Base-by-base conservation (phyloP, 2,329 filamentous ascomycete genomes). In the Hypomyces rosellus region DNA sequence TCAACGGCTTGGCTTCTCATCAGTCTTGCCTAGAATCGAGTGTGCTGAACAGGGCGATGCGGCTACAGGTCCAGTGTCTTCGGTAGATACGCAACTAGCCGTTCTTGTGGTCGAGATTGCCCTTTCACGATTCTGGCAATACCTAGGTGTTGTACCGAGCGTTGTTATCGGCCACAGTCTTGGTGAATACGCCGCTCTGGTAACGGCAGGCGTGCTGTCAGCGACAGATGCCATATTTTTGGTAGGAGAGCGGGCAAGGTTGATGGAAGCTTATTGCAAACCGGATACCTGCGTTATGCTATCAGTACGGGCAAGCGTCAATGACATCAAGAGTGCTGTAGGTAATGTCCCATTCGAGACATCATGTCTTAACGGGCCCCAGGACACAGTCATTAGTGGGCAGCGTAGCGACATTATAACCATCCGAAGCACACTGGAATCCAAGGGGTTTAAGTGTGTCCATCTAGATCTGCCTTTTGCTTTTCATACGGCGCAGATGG, bases 311-410 rank as follows among this genome's bases (percentile, higher is more conserved):
- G 65, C 62, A 13, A 40, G 59, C 4, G 33, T 53, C 49, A 50
- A 40, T 57, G 44, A 55, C 7, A 37, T 47, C 20, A 45, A 46
- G 2, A 59, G 22, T 51, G 61, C 47, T 18, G 57, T 59, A 0
- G 44, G 50, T 33, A 55, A 42, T 33, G 65, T 53, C 61, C 66
- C 50, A 1, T 65, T 69, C 38, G 65, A 69, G 48, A 50, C 57
- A 5, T 55, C 84, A 1, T 89, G 86, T 65, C 74, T 85, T 61
- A 89, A 89, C 60, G 76, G 78, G 0, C 78, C 77, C 0, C 69
- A 75, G 36, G 80, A 84, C 59, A 84, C 77, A 33, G 83, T 87
- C 4, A 38, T 63, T 8, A 59, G 58, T n/a, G 61, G 60, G 0
- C 44, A 50, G 0, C 50, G 52, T 8, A 46, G 53, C 0, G 51